Base-by-base conservation (phyloP, 163 green algal genomes). In the Chlorella variabilis region DNA sequence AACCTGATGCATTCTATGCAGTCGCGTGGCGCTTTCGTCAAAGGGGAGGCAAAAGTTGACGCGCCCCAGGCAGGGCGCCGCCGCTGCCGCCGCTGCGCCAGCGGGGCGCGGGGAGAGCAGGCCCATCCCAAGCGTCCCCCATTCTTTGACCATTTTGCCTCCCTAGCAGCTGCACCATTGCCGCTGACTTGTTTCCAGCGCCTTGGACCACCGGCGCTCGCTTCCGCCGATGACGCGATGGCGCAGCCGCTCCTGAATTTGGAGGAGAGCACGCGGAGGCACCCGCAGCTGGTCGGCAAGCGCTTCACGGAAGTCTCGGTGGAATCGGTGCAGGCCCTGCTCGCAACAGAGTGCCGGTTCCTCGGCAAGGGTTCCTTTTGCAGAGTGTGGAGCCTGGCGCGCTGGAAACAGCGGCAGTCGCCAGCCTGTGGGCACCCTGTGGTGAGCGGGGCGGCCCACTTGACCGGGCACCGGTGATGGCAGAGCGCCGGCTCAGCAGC, bases 331-430 rank as follows among this genome's bases (percentile, higher is more conserved):
- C 6, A 62, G 11, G 20, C 25, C 33, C 23, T 67, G 23, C 21
- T 31, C 15, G 20, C 18, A 0, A 48, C 33, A 38, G 20, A 5
- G 1, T 20, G 31, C 17, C 33, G 33, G 3, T 71, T 41, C 2
- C 0, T 80, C 1, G 73, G 73, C 15, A 31, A 13, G 3, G 73
- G 73, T 17, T 71, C 56, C 15, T 80, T 80, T 38, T 80, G 73
- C 73, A 27, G 58, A 2, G 73, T 80, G 27, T 80, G 58, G 56
- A 33, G 3, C 0, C 17, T 80, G 73, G n/a, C 49, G 2, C 2
- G 9, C 18, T 80, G 56, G 56, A 59, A 1, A 0, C 27, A 49
- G 31, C 6, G 20, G 33, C 18, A 11, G 23, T 78, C 49, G 4
- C 31, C 31, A 1, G 56, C 56, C 3, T 13, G 7, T n/a, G 38